These are phyloP conservation scores for Pseudogymnoascus sp. DNA, from an alignment of 2,329 filamentous ascomycete genomes.

Conservation along the genomic window DNA sequence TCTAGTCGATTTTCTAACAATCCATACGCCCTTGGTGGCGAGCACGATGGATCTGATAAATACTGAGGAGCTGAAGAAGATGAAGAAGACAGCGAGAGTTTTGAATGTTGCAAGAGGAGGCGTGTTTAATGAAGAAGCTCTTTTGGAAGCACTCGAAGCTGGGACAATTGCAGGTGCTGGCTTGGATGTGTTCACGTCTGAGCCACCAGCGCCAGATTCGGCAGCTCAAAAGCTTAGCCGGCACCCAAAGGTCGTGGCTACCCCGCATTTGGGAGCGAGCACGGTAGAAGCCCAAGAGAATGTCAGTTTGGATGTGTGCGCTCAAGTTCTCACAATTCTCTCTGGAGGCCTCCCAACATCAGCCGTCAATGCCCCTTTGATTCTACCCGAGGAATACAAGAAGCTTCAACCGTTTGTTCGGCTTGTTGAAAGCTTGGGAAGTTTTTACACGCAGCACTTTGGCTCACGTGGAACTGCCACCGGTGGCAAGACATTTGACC, in stretches of 20 bases:
- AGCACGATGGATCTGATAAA: conserved; percentile 70
- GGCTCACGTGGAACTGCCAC: conserved; percentile 31
- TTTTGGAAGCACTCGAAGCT: conserved; percentile 62
- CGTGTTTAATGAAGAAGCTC: conserved; percentile 69
- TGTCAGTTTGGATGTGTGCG: conserved; percentile 74
- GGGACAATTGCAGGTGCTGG: conserved; percentile 70
- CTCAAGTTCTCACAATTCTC: conserved; percentile 69
- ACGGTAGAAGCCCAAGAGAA: conserved; percentile 81
- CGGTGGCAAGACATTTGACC: conserved; percentile 64
- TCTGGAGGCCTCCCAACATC: conserved; percentile 65
- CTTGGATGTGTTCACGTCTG: conserved; percentile 71
- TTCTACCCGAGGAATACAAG: conserved; percentile 71
- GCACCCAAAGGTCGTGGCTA: conserved; percentile 67
- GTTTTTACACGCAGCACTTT: conserved; percentile 72
- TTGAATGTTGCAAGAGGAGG: conserved; percentile 76
- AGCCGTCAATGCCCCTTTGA: conserved; percentile 75
- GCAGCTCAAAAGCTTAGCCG: conserved; percentile 55
- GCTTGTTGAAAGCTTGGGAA: conserved; percentile 72
- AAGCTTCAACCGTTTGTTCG: conserved; percentile 70
- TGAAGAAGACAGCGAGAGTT: conserved; percentile 68
- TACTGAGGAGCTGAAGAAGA: conserved; percentile 56
- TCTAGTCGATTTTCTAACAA: conserved; percentile 67
- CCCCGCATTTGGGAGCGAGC: conserved; percentile 72
- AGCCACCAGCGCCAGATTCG: conserved; percentile 57
- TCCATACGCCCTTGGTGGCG: conserved; percentile 73